Percentiles rank a stretch among this genome's conserved stretches.
Evolutionary conservation across 2,329 filamentous ascomycete genomes (phyloP).

Genomic region (Trichoderma brevicompactum): DNA sequence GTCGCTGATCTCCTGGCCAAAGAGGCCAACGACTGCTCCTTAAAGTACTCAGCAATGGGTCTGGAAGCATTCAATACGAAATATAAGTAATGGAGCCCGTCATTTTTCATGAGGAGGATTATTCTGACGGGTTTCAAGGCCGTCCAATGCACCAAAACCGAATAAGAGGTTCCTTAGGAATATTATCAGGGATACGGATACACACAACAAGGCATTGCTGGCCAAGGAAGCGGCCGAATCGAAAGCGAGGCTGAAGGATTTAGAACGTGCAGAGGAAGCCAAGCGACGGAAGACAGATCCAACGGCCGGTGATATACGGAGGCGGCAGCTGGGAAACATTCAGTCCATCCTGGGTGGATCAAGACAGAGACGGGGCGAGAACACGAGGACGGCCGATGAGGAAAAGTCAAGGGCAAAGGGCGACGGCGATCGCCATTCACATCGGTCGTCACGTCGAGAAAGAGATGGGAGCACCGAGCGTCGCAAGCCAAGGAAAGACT

Average conservation of each 20-base stretch:
- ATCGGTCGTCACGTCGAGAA: slow-evolving; percentile 27
- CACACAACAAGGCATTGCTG: slow-evolving; percentile 83
- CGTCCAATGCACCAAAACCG: slow-evolving; percentile 75
- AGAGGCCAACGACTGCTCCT: slow-evolving; percentile 75
- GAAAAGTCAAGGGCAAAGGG: slow-evolving; percentile 28
- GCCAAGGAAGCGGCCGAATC: slow-evolving; percentile 85
- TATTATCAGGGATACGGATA: slow-evolving; percentile 85
- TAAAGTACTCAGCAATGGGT: slow-evolving; percentile 76
- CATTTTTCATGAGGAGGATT: background rate
- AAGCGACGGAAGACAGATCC: slow-evolving; percentile 52
- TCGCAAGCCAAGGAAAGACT: slow-evolving; percentile 29
- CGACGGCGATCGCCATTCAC: slow-evolving; percentile 12
- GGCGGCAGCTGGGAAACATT: slow-evolving; percentile 64
- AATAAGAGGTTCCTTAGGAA: slow-evolving; percentile 89
- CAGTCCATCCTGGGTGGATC: slow-evolving; percentile 59
- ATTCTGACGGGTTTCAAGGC: slow-evolving; percentile 54
- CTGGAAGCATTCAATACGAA: slow-evolving; percentile 64
- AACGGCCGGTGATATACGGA: slow-evolving; percentile 56
- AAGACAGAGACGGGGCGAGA: slow-evolving; percentile 34
- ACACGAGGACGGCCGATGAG: slow-evolving; percentile 31
- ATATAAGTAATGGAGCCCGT: slow-evolving; percentile 49
- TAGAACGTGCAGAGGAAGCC: slow-evolving; percentile 56
- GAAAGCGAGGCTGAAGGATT: slow-evolving; percentile 66
- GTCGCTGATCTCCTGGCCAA: slow-evolving; percentile 78
- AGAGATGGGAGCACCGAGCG: slow-evolving; percentile 29